phyloP scores from a whole-genome alignment of 176 grass and related monocot genomes.

The Carex littledalei region DNA sequence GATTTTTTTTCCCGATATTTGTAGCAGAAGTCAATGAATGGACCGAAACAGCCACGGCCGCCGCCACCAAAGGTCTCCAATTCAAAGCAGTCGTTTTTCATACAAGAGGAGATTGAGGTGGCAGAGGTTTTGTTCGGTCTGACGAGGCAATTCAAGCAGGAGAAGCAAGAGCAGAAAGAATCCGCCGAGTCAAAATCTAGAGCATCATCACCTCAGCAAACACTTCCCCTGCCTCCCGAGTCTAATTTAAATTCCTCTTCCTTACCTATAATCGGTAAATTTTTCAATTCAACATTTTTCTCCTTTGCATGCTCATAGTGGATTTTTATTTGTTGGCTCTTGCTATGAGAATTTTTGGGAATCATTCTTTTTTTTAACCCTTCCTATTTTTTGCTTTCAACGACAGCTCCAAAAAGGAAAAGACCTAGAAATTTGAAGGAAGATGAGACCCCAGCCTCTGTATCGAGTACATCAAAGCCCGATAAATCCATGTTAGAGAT shows the following conservation, averaged over 20 bases:
- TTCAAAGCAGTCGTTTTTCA: constrained; percentile 55
- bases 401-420: constrained; percentile 80
- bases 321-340: neutral
- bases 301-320: neutral
- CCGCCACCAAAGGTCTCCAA: constrained; percentile 48
- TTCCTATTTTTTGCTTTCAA: neutral
- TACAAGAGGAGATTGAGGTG: constrained; percentile 96
- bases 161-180: constrained; percentile 53
- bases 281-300: neutral
- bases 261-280: constrained; percentile 44
- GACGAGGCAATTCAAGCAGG: constrained; percentile 75
- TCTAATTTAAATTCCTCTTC: constrained; percentile 36
- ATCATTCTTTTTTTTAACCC: constrained; percentile 9
- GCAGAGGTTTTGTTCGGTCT: constrained; percentile 94
- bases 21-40: constrained; percentile 49
- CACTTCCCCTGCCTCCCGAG: constrained; percentile 42
- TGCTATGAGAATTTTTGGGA: neutral
- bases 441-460: constrained; percentile 37
- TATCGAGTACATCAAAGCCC: constrained; percentile 40
- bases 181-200: constrained; percentile 50
- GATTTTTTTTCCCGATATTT: constrained; percentile 8
- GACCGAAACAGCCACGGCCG: constrained; percentile 32
- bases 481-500: constrained; percentile 28
- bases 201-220: constrained; percentile 60
- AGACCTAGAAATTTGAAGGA: constrained; percentile 72